Evolutionary conservation across 202 grass and related monocot species (phyloP), one percentile per base, ranked within the genome.

Genomic region (Schoenoplectus triqueter): DNA sequence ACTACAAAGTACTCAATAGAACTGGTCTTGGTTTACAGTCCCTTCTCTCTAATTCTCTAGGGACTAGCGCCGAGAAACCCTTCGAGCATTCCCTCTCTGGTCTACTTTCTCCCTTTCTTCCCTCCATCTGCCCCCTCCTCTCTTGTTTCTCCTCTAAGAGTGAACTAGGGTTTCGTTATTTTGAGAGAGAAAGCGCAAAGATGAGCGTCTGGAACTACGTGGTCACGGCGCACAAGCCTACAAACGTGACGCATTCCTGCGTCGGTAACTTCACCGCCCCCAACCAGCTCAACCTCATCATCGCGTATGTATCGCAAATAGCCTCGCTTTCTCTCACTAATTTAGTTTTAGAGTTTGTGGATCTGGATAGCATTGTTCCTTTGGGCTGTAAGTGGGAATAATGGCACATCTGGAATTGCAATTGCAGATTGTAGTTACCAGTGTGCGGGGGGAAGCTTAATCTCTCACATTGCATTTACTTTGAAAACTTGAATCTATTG

Each of bases 141-240:
- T 40, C 64, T 82, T 49, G 44, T 14, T 56, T 70, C 14, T 51
- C 6, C 15, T 40, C 81, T 65, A 59, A 54, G 18, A 83, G 21
- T 55, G 65, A 83, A 19, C 50, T 83, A 83, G 81, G 81, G 81
- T 83, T 83, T 83, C 17, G 44, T 10, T 40, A 41, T 22, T n/a
- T 11, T 0, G 62, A 67, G 80, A 31, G 69, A 72, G 14, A 60
- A 17, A 54, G 64, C 20, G 78, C 71, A 18, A 68, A 80, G 87
- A 99, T 96, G 96, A 99, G 96, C 91, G 86, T 93, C 20, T 99
- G 96, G 96, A 99, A 96, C 91, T 96, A 99, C 86, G 96, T 96
- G 31, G 96, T 96, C 10, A 94, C 96, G 89, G 96, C 96, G 79
- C 96, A 96, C 84, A 99, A 96, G 93, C 93, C 96, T 18, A 99